Base-by-base conservation (phyloP, 1,284 basidiomycete genomes). In the Leccinum insolens region DNA sequence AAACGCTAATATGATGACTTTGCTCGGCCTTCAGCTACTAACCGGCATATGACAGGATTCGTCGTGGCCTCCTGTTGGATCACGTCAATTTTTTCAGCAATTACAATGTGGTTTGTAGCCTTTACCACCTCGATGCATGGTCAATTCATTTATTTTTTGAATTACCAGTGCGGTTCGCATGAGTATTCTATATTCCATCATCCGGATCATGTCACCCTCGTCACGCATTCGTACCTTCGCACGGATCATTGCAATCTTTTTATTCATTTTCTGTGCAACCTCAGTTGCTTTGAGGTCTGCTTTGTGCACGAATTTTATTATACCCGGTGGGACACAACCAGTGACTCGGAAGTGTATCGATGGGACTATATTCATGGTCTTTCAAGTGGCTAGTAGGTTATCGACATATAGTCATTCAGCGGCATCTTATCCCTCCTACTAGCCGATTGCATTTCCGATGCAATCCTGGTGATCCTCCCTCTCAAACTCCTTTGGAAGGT, bases 401-500 rank as follows among this genome's bases (percentile, higher is more conserved):
- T 14, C 12, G 22, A 22, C 22, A 14, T 55, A 22, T 55, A 55
- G 52, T 55, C 52, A 55, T 22, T 55, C 52, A 22, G 52, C 22
- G 22, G 22, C 22, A 22, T 55, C 52, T 55, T 3, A 55, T 20
- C 52, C 12, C 4, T 22, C 2, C 52, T 22, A 22, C 20, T 31
- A 59, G 58, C 58, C 9, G 58, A 59, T 59, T 28, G 25, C 28
- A 12, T 59, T 17, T 59, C 58, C 12, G 58, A 59, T 59, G 28
- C 58, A 31, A 59, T 17, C 58, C 58, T 59, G 15, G 58, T 59
- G 5, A 59, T 31, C 58, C 58, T 59, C 58, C n/a, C 58, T n/a
- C 58, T 59, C 25, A 59, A 12, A 59, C 58, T 59, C 58, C 12
- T 59, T 59, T 59, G 58, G 58, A 59, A 17, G 11, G 58, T 59